A percentile compares a stretch with the other conserved stretches of the same genome.
Conservation (phyloP, 2,329 filamentous ascomycete species). For the Pseudonectria buxi region DNA sequence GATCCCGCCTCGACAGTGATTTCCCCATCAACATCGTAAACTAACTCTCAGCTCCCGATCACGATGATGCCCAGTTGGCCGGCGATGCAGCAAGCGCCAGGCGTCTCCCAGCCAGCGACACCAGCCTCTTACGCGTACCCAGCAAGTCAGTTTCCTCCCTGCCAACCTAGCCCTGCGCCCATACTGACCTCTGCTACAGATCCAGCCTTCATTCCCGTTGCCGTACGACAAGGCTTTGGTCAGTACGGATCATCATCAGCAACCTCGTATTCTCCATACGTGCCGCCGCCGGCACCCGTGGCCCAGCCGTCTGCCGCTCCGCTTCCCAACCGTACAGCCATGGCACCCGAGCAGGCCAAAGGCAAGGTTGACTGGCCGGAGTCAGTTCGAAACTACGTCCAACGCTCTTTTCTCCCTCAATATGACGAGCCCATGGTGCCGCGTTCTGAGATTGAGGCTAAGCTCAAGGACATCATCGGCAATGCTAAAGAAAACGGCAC, state of each 20-base stretch:
- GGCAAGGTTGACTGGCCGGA: slow-evolving; percentile 72
- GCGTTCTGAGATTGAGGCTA: slow-evolving; percentile 69
- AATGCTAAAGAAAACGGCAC: slow-evolving; percentile 67
- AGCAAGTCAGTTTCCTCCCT: slow-evolving; percentile 27
- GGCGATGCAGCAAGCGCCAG: slow-evolving; percentile 32
- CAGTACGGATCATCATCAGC: slow-evolving; percentile 31
- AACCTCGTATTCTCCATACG: slow-evolving; percentile 27
- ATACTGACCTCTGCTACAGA: slow-evolving; percentile 27
- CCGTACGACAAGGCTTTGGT: slow-evolving; percentile 54
- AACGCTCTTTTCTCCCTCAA: slow-evolving; percentile 74
- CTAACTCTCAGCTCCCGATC: slow-evolving; percentile 20
- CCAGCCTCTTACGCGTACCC: slow-evolving; percentile 32
- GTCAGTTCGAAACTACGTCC: slow-evolving; percentile 81
- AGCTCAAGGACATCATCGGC: slow-evolving; percentile 80
- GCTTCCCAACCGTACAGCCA: slow-evolving; percentile 21
- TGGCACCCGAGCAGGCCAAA: slow-evolving; percentile 32
- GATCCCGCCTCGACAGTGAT: slow-evolving; percentile 6
- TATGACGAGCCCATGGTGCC: slow-evolving; percentile 59
- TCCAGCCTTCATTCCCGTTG: slow-evolving; percentile 54
- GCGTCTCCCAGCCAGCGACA: slow-evolving; percentile 32
- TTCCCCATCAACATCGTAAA: slow-evolving; percentile 11
- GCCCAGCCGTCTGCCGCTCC: slow-evolving; percentile 18
- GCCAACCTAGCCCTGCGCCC: background rate
- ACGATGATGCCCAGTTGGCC: slow-evolving; percentile 33
- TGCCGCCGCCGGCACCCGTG: slow-evolving; percentile 20